These are phyloP conservation scores for Botrytis byssoidea DNA, from an alignment of 2,329 filamentous ascomycete species.

Conservation along the genomic window DNA sequence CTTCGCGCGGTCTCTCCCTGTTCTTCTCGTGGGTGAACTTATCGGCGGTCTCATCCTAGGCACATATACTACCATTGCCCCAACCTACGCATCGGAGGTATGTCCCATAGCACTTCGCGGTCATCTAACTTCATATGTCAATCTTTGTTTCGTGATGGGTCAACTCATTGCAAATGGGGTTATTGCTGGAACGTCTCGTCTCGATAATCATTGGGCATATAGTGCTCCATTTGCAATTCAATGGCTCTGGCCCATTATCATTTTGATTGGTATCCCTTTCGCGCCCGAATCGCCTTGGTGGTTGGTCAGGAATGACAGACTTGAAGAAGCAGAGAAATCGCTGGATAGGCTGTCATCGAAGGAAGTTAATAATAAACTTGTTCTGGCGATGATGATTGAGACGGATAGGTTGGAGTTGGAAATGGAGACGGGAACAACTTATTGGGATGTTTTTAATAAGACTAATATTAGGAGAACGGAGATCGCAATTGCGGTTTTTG, in stretches of 20 bases:
- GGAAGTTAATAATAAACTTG: constrained; percentile 41
- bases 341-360: constrained; percentile 30
- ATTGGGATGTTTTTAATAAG: constrained; percentile 53
- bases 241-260: constrained; percentile 52
- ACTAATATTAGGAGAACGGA: constrained; percentile 52
- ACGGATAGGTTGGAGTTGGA: constrained; percentile 55
- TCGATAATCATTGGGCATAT: constrained; percentile 34
- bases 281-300: constrained; percentile 53
- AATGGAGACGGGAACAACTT: constrained; percentile 44
- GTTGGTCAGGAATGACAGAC: constrained; percentile 46
- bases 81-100: constrained; percentile 46
- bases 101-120: constrained; percentile 52
- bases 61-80: constrained; percentile 46
- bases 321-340: constrained; percentile 43
- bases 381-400: constrained; percentile 53
- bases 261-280: constrained; percentile 47
- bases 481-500: constrained; percentile 56
- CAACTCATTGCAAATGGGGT: constrained; percentile 50
- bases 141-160: constrained; percentile 52
- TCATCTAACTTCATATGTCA: constrained; percentile 51
- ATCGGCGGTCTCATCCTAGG: constrained; percentile 49
- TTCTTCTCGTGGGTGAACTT: constrained; percentile 29
- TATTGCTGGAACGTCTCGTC: constrained; percentile 38
- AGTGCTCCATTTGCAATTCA: constrained; percentile 44
- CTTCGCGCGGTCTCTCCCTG: constrained; percentile 25